A percentile compares a stretch with the other conserved stretches of the same genome.
phyloP scores from a whole-genome alignment of 805 yeast species.

The Soucietia sequanensis region DNA sequence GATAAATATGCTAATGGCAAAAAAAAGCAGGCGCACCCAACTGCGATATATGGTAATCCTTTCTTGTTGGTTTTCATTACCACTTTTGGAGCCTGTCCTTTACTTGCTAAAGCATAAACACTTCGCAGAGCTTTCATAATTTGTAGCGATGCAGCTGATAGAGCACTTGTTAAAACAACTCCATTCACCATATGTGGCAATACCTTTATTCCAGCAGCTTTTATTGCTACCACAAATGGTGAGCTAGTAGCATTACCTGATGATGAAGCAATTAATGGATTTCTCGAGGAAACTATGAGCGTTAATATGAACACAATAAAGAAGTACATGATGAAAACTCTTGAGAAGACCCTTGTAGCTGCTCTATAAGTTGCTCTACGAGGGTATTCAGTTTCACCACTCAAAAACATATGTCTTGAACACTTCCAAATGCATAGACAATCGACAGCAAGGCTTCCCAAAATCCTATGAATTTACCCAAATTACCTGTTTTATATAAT shows the following conservation, averaged over 20 bases:
- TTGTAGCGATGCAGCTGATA: conserved; percentile 34
- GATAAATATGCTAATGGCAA: conserved; percentile 38
- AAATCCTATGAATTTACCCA: conserved; percentile 25
- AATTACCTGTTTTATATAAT: conserved; percentile 16
- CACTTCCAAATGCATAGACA: conserved; percentile 36
- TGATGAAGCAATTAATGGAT: conserved; percentile 21
- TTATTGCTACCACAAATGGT: conserved; percentile 41
- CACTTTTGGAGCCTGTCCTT: conserved; percentile 36
- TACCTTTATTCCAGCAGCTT: conserved; percentile 29
- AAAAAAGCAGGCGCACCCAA: conserved; percentile 20
- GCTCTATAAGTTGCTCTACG: conserved; percentile 29
- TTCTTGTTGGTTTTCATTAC: conserved; percentile 29
- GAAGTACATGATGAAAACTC: conserved; percentile 29
- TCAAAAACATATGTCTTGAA: conserved; percentile 22
- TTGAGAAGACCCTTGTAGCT: conserved; percentile 25
- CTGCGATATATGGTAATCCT: conserved; percentile 32
- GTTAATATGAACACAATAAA: conserved; percentile 30
- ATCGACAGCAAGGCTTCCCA: conserved; percentile 37
- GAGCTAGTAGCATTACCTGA: conserved; percentile 32
- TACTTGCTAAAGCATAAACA: conserved; percentile 35
- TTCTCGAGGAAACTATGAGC: conserved; percentile 30
- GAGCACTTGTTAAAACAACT: conserved; percentile 38
- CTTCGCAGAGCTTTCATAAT: conserved; percentile 29
- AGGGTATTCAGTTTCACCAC: conserved; percentile 35
- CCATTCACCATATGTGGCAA: conserved; percentile 39